Evolutionary conservation across 2,329 filamentous ascomycete species (phyloP), one percentile per base, ranked within the genome.

Genomic region (Penicillium sp.): DNA sequence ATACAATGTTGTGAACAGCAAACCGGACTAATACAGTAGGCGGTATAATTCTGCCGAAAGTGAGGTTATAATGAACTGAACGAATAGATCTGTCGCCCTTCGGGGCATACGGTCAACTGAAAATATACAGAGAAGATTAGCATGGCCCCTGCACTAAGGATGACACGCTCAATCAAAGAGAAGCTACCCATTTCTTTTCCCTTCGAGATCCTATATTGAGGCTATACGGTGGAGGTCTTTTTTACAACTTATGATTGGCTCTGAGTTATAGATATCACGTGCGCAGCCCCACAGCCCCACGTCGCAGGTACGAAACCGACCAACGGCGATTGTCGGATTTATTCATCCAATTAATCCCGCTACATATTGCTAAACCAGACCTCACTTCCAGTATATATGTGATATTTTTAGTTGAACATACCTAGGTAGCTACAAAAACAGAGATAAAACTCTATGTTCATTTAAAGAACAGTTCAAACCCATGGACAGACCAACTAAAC

Each of bases 61-160:
- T 12, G 54, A 15, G 54, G 39, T 62, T 71, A 71, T 71, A 70
- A 52, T 23, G 27, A 64, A 62, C 33, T 61, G 13, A 15, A 15
- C 13, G 0, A 9, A 15, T 33, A 1, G 4, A 0, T 49, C 27
- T 49, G 43, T 33, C 6, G 70, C 73, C 76, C 74, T 78, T 77
- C 71, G 76, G 77, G 75, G 60, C 78, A 83, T 82, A 82, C 83
- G 81, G 82, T 84, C 82, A 84, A 82, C 80, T 85, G 81, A 83
- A 84, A 83, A 81, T 81, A 85, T 85, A 86, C 82, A 87, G 84
- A 88, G 85, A 88, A 88, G 84, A 88, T 88, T 89, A 89, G 88
- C 87, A 89, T 89, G 87, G 87, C 87, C 87, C 84, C 83, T 86
- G 83, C 83, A 86, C 89, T 92, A 93, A 93, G 90, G 90, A 93